Percentiles rank a stretch among this genome's conserved stretches.
phyloP scores from a whole-genome alignment of 305 asterid genomes.

The Solanum hybrid region DNA sequence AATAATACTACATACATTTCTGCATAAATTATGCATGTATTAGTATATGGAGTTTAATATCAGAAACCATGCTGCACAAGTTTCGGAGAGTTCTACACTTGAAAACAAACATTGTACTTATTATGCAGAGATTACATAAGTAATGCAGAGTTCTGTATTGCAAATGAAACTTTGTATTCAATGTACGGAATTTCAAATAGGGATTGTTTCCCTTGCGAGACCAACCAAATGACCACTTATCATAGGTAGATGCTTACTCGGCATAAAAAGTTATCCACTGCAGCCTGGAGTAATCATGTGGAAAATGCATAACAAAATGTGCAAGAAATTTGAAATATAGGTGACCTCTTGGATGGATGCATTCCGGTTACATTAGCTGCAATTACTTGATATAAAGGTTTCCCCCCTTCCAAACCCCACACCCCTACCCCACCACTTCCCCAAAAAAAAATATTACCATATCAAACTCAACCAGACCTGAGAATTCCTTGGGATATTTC shows the following conservation, averaged over 20 bases:
- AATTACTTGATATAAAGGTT: not conserved
- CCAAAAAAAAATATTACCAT: not conserved
- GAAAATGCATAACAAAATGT: not conserved
- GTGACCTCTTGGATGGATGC: not conserved
- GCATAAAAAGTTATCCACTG: not conserved
- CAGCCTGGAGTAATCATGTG: not conserved
- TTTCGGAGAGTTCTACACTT: not conserved
- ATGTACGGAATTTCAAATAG: not conserved
- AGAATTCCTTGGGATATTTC: not conserved
- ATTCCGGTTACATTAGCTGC: not conserved
- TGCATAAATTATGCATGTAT: not conserved
- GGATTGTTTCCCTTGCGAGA: not conserved
- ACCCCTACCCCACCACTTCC: not conserved
- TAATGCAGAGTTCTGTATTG: not conserved
- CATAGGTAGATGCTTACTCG: not conserved
- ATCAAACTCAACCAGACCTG: not conserved
- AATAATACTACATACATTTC: not conserved
- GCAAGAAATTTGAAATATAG: not conserved
- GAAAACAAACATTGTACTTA: not conserved
- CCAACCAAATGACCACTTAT: not conserved
- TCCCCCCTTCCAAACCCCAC: not conserved
- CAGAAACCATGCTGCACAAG: not conserved
- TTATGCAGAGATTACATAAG: not conserved
- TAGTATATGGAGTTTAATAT: not conserved
- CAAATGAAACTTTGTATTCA: not conserved